Evolutionary conservation across 345 rosid species (phyloP).

Genomic region (Arabidopsis suecica): DNA sequence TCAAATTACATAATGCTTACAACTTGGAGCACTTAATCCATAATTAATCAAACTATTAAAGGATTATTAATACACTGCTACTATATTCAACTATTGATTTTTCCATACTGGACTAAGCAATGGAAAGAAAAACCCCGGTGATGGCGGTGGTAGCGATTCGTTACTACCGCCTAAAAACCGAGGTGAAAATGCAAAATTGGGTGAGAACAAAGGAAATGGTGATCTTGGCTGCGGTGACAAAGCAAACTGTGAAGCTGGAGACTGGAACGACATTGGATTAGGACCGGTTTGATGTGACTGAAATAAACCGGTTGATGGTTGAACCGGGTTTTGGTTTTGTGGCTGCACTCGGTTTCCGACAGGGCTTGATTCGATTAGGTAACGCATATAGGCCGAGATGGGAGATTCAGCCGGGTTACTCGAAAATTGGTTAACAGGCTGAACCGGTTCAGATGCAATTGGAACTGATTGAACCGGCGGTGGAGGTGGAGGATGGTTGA

Average conservation of each 20-base stretch:
- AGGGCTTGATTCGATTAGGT: constrained; percentile 64
- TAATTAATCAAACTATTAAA: too few relatives aligned
- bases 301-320: constrained; percentile 52
- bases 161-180: constrained; percentile 84
- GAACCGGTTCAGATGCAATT: constrained; percentile 28
- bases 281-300: constrained; percentile 52
- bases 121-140: constrained; percentile 78
- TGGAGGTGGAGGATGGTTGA: constrained; percentile 59
- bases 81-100: constrained; percentile 45
- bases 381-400: constrained; percentile 80
- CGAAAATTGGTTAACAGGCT: constrained; percentile 17
- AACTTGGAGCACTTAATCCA: constrained; percentile 6
- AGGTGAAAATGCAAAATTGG: constrained; percentile 73
- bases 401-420: constrained; percentile 63
- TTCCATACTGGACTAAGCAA: constrained; percentile 84
- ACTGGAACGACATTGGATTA: constrained; percentile 62
- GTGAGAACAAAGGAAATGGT: constrained; percentile 68
- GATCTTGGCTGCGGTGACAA: constrained; percentile 65
- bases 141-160: constrained; percentile 70
- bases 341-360: constrained; percentile 53
- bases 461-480: constrained; percentile 37
- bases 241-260: constrained; percentile 80
- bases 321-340: constrained; percentile 46
- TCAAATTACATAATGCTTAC: constrained; percentile 6
- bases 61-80: neutral